These are phyloP conservation scores for Arxiozyma telluris DNA, from an alignment of 1,139 yeast species.

Conservation along the genomic window DNA sequence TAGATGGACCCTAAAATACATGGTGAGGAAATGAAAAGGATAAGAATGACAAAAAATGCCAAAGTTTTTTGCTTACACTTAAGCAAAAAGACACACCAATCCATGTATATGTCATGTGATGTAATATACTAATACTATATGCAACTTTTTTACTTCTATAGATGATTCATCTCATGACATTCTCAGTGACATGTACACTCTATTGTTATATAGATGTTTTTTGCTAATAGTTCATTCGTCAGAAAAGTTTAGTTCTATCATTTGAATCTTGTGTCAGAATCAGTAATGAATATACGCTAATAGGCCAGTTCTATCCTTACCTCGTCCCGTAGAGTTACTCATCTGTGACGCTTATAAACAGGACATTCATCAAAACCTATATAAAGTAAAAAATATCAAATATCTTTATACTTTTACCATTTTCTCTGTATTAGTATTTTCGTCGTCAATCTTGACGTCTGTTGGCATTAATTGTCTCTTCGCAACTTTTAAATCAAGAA, in stretches of 20 bases:
- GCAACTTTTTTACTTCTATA: too few relatives aligned
- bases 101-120: too few relatives aligned
- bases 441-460: not conserved
- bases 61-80: too few relatives aligned
- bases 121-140: too few relatives aligned
- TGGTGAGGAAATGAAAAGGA: too few relatives aligned
- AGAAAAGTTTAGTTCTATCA: not conserved
- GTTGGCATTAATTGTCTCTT: conserved; percentile 9
- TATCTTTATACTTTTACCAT: not conserved
- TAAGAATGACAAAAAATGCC: not conserved
- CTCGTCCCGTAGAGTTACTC: not conserved
- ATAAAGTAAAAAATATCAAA: not conserved
- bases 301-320: too few relatives aligned
- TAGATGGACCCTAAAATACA: too few relatives aligned
- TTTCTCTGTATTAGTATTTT: not conserved
- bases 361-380: too few relatives aligned
- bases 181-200: not conserved
- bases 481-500: conserved; percentile 1
- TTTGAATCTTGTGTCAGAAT: not conserved
- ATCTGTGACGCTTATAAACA: not conserved
- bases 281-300: not conserved
- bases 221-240: not conserved
- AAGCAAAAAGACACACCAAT: not conserved
- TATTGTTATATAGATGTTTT: too few relatives aligned
- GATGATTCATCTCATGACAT: too few relatives aligned